Conservation (phyloP, 768 basidiomycete species). For the Auricularia auricula-judae region DNA sequence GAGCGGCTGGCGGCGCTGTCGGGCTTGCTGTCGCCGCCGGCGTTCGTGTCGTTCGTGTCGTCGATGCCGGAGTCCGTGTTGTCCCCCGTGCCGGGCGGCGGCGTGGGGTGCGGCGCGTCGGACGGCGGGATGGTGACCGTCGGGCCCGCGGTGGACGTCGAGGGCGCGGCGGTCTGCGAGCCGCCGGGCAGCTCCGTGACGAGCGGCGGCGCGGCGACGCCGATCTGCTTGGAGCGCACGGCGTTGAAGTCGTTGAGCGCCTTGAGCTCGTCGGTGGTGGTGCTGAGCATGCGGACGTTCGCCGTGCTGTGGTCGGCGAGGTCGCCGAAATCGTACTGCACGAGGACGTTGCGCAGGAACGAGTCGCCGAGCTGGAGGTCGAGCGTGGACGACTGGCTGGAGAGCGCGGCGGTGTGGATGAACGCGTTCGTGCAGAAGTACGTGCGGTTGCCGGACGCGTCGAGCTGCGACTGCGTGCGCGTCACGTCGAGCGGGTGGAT, state of each 20-base stretch:
- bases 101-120: background rate
- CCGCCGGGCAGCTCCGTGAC: background rate
- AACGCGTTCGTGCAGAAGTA: constrained; percentile 1
- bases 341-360: background rate
- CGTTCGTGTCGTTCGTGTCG: background rate
- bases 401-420: background rate
- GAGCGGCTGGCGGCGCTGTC: background rate
- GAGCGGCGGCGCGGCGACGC: background rate
- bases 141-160: background rate
- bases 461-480: constrained; percentile 41
- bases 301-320: background rate
- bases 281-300: background rate
- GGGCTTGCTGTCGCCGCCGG: background rate
- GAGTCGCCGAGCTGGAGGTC: background rate
- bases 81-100: background rate
- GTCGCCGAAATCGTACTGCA: background rate
- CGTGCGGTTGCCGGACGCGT: constrained; percentile 31
- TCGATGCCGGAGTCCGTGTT: background rate
- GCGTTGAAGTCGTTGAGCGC: background rate
- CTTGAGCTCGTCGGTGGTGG: background rate
- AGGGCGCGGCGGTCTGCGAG: background rate
- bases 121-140: background rate
- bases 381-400: background rate
- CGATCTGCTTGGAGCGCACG: background rate
- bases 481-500: constrained; percentile 65